These are phyloP conservation scores for Holtermanniella nyarrowii DNA, from an alignment of 768 basidiomycete species.

Conservation along the genomic window DNA sequence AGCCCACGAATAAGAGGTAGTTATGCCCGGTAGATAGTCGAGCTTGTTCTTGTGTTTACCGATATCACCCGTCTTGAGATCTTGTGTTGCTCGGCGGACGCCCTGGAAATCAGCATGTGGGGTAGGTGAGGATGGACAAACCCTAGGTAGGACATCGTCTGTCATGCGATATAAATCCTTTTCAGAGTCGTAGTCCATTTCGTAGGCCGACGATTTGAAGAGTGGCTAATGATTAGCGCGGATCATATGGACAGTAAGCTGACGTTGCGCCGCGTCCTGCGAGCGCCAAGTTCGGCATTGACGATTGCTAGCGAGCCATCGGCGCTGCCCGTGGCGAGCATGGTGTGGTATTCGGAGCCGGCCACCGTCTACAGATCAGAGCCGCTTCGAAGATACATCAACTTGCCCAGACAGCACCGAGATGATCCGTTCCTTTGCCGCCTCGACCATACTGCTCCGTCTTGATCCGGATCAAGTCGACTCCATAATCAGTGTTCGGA, in stretches of 20 bases:
- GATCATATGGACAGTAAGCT: conserved; percentile 2
- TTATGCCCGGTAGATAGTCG: conserved; percentile 4
- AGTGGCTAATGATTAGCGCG: conserved; percentile 7
- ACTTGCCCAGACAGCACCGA: conserved; percentile 74
- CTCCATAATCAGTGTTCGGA: conserved; percentile 17
- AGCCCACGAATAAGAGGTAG: conserved; percentile 57
- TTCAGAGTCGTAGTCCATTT: conserved; percentile 73
- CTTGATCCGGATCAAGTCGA: conserved; percentile 11
- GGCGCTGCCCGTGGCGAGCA: conserved; percentile 66
- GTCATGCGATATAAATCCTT: conserved; percentile 72
- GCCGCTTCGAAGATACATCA: background rate
- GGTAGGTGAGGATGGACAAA: conserved; percentile 9
- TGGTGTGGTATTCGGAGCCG: conserved; percentile 77
- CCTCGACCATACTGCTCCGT: conserved; percentile 1
- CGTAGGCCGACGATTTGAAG: conserved; percentile 50
- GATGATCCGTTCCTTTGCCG: conserved; percentile 5
- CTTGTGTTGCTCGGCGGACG: conserved; percentile 44
- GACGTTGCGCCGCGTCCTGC: conserved; percentile 14
- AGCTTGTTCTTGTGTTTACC: conserved; percentile 19
- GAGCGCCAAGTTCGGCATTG: conserved; percentile 17
- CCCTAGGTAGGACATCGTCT: conserved; percentile 74
- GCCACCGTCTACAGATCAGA: conserved; percentile 50
- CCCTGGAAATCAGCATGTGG: background rate
- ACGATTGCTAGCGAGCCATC: conserved; percentile 53
- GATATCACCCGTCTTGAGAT: conserved; percentile 37